These are phyloP conservation scores for Diospyros lotus DNA, from an alignment of 148 eudicot species.

Conservation along the genomic window DNA sequence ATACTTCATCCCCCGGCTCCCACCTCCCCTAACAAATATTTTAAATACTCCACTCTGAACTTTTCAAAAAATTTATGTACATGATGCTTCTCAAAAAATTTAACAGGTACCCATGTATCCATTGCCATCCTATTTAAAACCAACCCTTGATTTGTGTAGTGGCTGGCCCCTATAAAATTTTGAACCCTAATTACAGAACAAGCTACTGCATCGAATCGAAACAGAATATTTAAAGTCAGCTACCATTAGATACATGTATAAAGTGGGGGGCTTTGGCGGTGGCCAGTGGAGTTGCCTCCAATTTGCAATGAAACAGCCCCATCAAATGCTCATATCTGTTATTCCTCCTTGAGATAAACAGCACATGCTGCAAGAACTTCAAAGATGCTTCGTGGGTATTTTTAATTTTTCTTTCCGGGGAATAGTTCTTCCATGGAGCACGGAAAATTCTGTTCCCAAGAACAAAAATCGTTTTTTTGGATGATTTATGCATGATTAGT, in stretches of 20 bases:
- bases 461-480: neutral
- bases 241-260: neutral
- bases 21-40: too few relatives aligned
- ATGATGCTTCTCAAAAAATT: too few relatives aligned
- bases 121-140: too few relatives aligned
- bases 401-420: too few relatives aligned
- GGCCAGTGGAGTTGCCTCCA: neutral
- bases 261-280: neutral
- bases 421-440: constrained; percentile 10
- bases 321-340: neutral
- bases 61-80: too few relatives aligned
- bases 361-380: neutral
- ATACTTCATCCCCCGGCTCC: too few relatives aligned
- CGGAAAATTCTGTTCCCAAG: neutral
- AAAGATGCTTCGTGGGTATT: neutral
- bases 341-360: neutral
- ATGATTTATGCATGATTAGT: neutral
- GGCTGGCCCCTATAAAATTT: too few relatives aligned
- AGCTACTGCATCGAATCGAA: neutral
- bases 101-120: too few relatives aligned
- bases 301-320: constrained; percentile 1
- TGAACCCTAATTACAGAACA: neutral
- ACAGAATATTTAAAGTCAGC: constrained; percentile 8
- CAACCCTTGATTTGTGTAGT: too few relatives aligned
- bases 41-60: too few relatives aligned